Base-by-base conservation (phyloP, 2,329 filamentous ascomycete genomes). In the Sporothrix pseudoabietina region DNA sequence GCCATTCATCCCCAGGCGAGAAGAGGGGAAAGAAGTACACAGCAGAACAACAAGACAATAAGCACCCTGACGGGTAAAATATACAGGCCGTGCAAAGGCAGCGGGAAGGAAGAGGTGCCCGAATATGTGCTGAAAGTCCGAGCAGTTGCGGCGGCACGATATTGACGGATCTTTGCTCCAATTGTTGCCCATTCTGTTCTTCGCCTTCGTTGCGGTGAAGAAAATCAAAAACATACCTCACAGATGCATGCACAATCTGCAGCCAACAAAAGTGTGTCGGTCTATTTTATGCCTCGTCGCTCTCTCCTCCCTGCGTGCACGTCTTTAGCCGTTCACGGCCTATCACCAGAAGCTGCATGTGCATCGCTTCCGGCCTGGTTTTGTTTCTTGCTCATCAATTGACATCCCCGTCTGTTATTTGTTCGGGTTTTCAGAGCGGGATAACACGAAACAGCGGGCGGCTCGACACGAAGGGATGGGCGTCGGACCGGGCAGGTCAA, bases 391-490 rank as follows among this genome's bases (percentile, higher is more conserved):
- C 35, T 65, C 59, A n/a, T n/a, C 59, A 35, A 10, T 65, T 65
- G n/a, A 19, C 61, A 22, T 44, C 22, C 61, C 22, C 22, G 12
- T 41, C 9, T 68, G 7, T 57, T 19, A 66, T 72, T 68, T 52
- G 65, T 41, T 61, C 54, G 41, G 71, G 19, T 52, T 14, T n/a
- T 49, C 71, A 68, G 19, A 5, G 41, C 70, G 59, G 59, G 47
- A 65, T 52, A 72, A 44, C 65, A 57, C 68, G 54, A 73, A 73
- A 66, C 47, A 32, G 65, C 66, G 55, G 65, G 71, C 73, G 71
- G 73, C 71, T 72, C 73, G 73, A 74, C 71, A 70, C 73, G 73
- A 74, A 72, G 70, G 70, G 59, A 72, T 74, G 65, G 44, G 49
- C 70, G 57, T n/a, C 71, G 66, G 71, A 35, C 71, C 70, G 44